phyloP scores from a whole-genome alignment of 768 basidiomycete species.

The Serendipita sp. region DNA sequence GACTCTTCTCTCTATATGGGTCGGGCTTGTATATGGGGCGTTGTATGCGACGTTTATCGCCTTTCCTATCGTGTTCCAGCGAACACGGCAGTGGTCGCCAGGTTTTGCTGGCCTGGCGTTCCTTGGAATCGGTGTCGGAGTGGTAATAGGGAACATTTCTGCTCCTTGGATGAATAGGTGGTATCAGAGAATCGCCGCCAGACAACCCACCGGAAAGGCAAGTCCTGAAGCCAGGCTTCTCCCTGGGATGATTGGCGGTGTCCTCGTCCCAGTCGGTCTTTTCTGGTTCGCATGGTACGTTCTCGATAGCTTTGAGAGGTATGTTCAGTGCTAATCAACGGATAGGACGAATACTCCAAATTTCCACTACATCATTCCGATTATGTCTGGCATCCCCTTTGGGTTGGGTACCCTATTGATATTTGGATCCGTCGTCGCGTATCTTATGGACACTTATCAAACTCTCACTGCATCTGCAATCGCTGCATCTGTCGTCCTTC shows the following conservation, averaged over 20 bases:
- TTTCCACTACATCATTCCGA: conserved; percentile 51
- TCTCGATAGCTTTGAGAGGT: conserved; percentile 7
- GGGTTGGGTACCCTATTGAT: conserved; percentile 50
- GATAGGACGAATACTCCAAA: conserved; percentile 34
- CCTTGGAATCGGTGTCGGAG: conserved; percentile 46
- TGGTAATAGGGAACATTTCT: conserved; percentile 32
- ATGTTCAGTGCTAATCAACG: neutral
- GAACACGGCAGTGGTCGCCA: conserved; percentile 35
- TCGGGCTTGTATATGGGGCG: conserved; percentile 44
- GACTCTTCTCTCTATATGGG: conserved; percentile 39
- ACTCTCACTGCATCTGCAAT: conserved; percentile 46
- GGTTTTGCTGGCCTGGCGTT: conserved; percentile 47
- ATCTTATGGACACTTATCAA: conserved; percentile 55
- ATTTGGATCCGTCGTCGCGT: conserved; percentile 47
- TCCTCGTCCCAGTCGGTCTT: conserved; percentile 39
- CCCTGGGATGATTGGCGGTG: conserved; percentile 37
- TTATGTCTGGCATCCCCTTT: conserved; percentile 52
- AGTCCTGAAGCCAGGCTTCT: conserved; percentile 53
- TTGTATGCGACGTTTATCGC: conserved; percentile 52
- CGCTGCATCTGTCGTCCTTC: conserved; percentile 51
- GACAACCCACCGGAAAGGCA: conserved; percentile 32
- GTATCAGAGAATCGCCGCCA: conserved; percentile 35
- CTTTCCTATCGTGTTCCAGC: conserved; percentile 43
- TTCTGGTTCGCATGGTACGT: conserved; percentile 56
- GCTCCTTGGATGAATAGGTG: conserved; percentile 39